Base-by-base conservation (phyloP, 2,329 filamentous ascomycete species). In the Hypoxylon sp. region DNA sequence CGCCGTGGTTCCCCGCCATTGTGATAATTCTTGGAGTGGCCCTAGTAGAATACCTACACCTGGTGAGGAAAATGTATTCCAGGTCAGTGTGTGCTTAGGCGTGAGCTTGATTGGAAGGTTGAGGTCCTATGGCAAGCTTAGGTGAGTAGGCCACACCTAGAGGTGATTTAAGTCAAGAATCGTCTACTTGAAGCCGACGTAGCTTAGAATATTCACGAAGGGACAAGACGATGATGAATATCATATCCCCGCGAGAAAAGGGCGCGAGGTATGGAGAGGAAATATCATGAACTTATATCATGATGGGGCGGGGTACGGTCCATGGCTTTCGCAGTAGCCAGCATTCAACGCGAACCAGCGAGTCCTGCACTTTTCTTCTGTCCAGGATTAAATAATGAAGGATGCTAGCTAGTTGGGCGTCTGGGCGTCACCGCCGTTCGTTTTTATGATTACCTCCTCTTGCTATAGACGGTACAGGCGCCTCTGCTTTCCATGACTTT, bases 391-490 rank as follows among this genome's bases (percentile, higher is more conserved):
- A 9, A 26, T 18, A 33, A 40, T 9, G 11, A 24, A 48, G 16
- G 6, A 48, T 26, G 9, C 4, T 40, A 50, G 16, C 1, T 36
- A 48, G 7, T 45, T 54, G 50, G 65, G 65, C 58, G 32, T 60
- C 58, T 54, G 50, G 65, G 65, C 58, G 32, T 60, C 58, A 57
- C 65, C 54, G 62, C 45, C 30, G 44, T 36, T 59, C 28, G 12
- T 3, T 38, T 52, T 45, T 24, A 40, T 8, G 49, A 48, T 14
- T n/a, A n/a, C n/a, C n/a, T n/a, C n/a, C n/a, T 45, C 30, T 49
- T 42, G 3, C 8, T 42, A 28, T 54, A 12, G 32, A 11, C 16
- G 2, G 24, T 44, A 28, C 22, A 16, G 33, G 18, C 33, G 22
- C 40, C 8, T 36, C 22, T 18, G n/a, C 30, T 49, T 42, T 22